Evolutionary conservation across 345 rosid genomes (phyloP).

Genomic region (Luvunga scandens): DNA sequence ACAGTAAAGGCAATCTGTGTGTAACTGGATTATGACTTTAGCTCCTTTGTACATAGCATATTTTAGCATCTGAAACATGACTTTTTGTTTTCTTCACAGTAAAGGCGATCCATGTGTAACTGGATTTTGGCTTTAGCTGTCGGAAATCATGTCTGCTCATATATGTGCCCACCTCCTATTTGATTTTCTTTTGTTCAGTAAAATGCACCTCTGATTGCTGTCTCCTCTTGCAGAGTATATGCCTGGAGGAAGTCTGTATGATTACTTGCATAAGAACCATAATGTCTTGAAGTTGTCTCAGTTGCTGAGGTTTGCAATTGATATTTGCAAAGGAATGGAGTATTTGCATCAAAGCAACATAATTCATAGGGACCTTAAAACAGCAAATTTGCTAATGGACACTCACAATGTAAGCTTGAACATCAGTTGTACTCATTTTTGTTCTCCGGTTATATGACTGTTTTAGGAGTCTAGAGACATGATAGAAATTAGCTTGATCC

Average conservation of each 20-base stretch:
- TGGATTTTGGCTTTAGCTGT: conserved; percentile 10
- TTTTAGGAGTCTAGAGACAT: conserved; percentile 6
- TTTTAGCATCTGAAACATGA: background rate
- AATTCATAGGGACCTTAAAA: conserved; percentile 77
- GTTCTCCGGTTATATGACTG: conserved; percentile 5
- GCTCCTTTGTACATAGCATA: background rate
- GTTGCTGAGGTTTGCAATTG: conserved; percentile 62
- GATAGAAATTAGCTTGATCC: conserved; percentile 9
- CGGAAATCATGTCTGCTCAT: background rate
- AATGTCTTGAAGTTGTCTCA: conserved; percentile 46
- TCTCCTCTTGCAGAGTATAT: conserved; percentile 59
- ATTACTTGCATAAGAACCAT: conserved; percentile 60
- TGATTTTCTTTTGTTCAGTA: background rate
- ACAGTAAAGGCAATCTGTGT: background rate
- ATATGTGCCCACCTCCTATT: background rate
- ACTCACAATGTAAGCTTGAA: conserved; percentile 36
- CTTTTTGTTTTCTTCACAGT: background rate
- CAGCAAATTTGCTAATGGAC: conserved; percentile 79
- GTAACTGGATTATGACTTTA: background rate
- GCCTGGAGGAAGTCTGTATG: conserved; percentile 75
- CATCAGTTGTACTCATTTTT: background rate
- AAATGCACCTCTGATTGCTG: background rate
- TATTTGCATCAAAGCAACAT: conserved; percentile 73
- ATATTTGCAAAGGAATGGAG: conserved; percentile 73
- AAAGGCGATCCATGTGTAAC: no score